phyloP scores from a whole-genome alignment of 495 filamentous ascomycete genomes.

The Aspergillus homomorphus region DNA sequence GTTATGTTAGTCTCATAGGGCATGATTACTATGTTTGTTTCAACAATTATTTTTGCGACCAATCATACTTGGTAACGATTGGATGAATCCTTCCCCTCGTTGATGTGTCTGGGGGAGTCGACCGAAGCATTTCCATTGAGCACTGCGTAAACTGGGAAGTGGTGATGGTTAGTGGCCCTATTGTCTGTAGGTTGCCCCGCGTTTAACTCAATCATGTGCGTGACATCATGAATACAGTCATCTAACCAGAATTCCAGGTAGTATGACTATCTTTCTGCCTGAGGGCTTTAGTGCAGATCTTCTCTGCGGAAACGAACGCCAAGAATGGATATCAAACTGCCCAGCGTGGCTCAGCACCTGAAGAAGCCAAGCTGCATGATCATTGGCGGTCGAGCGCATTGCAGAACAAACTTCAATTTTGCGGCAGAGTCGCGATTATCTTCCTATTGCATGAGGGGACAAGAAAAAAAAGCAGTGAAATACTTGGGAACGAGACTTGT shows the following conservation, averaged over 20 bases:
- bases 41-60: background rate
- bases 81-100: background rate
- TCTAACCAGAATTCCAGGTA: background rate
- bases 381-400: background rate
- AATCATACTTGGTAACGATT: background rate
- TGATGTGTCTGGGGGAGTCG: no score
- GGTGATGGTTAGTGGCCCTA: no score
- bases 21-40: conserved; percentile 3
- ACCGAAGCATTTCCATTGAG: no score
- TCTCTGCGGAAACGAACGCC: background rate
- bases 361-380: background rate
- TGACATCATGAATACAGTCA: background rate
- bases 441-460: background rate
- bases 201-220: background rate
- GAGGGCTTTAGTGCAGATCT: background rate
- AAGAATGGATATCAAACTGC: background rate
- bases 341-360: conserved; percentile 4
- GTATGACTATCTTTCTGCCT: background rate
- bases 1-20: conserved; percentile 6
- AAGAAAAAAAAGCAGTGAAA: background rate
- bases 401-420: background rate
- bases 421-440: background rate
- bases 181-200: background rate
- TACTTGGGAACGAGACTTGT: background rate
- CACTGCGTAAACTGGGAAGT: background rate